Conservation (phyloP, 2,329 filamentous ascomycete genomes). For the Aotearoamyces nothofagi region DNA sequence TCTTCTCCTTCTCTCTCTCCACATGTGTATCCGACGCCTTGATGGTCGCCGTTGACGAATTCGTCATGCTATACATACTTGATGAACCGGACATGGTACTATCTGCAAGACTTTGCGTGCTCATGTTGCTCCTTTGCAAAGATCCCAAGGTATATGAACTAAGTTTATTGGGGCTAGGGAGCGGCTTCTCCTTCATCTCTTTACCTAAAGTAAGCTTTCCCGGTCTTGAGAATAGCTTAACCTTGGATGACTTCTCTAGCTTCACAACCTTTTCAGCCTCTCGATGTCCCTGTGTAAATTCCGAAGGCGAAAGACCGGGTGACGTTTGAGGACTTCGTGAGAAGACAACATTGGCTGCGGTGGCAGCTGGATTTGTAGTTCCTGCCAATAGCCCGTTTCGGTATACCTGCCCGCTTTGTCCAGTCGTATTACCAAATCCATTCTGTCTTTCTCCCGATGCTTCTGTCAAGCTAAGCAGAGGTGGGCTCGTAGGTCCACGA, state of each 20-base stretch:
- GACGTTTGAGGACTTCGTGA: conserved; percentile 35
- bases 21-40: conserved; percentile 40
- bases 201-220: conserved; percentile 53
- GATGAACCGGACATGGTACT: conserved; percentile 30
- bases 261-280: conserved; percentile 11
- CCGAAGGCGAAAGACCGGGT: conserved; percentile 17
- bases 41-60: conserved; percentile 63
- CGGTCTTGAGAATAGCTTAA: conserved; percentile 68
- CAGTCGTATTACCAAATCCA: conserved; percentile 29
- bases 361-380: conserved; percentile 49
- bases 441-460: conserved; percentile 45
- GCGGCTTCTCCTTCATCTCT: conserved; percentile 47
- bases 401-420: conserved; percentile 23
- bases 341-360: conserved; percentile 61
- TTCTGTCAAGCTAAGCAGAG: conserved; percentile 47
- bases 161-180: conserved; percentile 61
- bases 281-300: conserved; percentile 18
- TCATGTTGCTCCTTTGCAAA: conserved; percentile 49
- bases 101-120: conserved; percentile 57
- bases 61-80: conserved; percentile 59
- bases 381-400: conserved; percentile 46
- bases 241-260: conserved; percentile 53
- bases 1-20: conserved; percentile 37
- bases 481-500: conserved; percentile 39
- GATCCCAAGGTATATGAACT: conserved; percentile 47